These are phyloP conservation scores for Aspergillus nomiae DNA, from an alignment of 2,329 filamentous ascomycete genomes.

Conservation along the genomic window DNA sequence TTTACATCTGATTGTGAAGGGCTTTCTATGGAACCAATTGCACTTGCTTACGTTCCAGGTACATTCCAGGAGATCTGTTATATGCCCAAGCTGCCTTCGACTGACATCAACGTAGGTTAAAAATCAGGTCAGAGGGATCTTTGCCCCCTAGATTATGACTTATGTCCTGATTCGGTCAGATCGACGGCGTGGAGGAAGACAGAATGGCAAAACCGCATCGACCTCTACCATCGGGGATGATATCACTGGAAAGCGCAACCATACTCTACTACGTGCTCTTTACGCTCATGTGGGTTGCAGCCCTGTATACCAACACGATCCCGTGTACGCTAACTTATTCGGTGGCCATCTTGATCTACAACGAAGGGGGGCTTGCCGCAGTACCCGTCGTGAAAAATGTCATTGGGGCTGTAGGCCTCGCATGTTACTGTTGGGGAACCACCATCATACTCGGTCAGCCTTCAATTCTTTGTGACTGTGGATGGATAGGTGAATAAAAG, in stretches of 20 bases:
- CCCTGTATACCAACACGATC: not conserved
- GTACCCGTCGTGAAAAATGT: conserved; percentile 3
- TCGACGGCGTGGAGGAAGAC: conserved; percentile 7
- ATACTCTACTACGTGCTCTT: not conserved
- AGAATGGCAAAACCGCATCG: conserved; percentile 3
- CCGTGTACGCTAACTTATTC: not conserved
- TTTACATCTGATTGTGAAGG: not conserved
- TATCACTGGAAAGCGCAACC: not conserved
- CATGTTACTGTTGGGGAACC: conserved; percentile 6
- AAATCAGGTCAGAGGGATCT: not conserved
- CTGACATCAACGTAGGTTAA: not conserved
- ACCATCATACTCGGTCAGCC: conserved; percentile 1
- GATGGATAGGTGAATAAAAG: not conserved
- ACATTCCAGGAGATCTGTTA: not conserved
- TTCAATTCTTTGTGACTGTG: not conserved
- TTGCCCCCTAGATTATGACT: not conserved
- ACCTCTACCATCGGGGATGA: conserved; percentile 2
- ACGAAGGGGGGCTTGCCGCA: conserved; percentile 1
- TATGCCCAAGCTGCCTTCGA: not conserved
- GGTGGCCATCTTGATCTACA: conserved; percentile 2
- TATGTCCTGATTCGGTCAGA: not conserved
- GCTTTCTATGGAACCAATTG: conserved; percentile 1
- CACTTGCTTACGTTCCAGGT: conserved; percentile 6
- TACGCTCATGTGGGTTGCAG: conserved; percentile 1
- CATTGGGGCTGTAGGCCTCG: conserved; percentile 1